These are phyloP conservation scores for Fragosphaeria purpurea DNA, from an alignment of 2,329 filamentous ascomycete species.

Conservation along the genomic window DNA sequence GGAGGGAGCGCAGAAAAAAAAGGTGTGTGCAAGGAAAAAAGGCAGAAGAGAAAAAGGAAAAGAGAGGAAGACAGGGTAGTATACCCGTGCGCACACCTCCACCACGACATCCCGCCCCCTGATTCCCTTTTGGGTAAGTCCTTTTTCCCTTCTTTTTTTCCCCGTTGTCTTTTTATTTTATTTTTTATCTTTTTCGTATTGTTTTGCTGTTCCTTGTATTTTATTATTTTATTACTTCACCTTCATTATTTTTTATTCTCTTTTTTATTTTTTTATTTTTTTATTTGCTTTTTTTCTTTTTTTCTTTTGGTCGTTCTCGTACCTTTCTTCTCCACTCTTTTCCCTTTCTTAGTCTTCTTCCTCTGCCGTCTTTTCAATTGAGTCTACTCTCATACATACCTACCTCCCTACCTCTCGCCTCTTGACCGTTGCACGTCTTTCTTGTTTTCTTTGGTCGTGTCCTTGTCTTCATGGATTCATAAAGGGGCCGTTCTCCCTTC, in stretches of 20 bases:
- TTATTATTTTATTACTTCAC: not conserved
- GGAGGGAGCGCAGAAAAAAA: not conserved
- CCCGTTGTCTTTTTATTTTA: slow-evolving; percentile 1
- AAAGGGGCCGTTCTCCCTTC: slow-evolving; percentile 7
- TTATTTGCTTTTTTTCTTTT: not conserved
- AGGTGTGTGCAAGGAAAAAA: not conserved
- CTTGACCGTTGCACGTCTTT: not conserved
- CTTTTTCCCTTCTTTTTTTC: not conserved
- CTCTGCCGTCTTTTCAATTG: not conserved
- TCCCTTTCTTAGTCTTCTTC: not conserved
- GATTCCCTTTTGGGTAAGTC: slow-evolving; percentile 9
- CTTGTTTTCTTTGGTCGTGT: not conserved
- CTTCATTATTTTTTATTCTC: not conserved
- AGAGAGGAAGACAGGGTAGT: slow-evolving; percentile 1
- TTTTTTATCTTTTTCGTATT: not conserved
- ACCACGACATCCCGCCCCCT: slow-evolving; percentile 8
- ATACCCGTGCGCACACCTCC: slow-evolving; percentile 11
- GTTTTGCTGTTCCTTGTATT: not conserved
- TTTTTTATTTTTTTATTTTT: not conserved
- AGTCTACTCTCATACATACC: not conserved
- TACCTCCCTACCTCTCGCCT: not conserved
- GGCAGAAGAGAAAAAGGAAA: not conserved
- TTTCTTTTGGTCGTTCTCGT: not conserved
- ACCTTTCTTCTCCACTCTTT: slow-evolving; percentile 2
- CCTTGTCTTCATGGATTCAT: slow-evolving; percentile 7